Percentiles rank a stretch among this genome's conserved stretches.
These are phyloP conservation scores for Cyclostephanos tholiformis DNA, from an alignment of 108 stramenopile species.

Conservation along the genomic window DNA sequence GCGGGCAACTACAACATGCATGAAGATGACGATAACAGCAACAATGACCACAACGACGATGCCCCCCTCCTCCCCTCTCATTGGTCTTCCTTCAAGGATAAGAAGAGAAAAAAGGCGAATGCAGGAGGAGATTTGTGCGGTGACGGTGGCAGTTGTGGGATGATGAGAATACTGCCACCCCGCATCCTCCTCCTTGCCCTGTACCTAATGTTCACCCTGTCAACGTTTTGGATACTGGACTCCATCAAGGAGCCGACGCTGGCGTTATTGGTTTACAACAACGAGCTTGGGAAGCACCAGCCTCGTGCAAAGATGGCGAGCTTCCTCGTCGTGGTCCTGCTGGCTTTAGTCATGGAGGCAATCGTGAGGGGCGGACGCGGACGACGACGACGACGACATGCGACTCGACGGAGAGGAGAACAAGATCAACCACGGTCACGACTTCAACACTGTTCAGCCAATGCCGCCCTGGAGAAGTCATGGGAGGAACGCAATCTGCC, in stretches of 20 bases:
- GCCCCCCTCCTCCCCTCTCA: too few relatives aligned
- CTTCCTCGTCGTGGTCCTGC: constrained; percentile 62
- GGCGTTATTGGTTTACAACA: constrained; percentile 67
- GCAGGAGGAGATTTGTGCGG: too few relatives aligned
- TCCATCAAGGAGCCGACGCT: constrained; percentile 95
- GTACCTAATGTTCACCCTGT: constrained; percentile 41
- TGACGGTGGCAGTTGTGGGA: too few relatives aligned
- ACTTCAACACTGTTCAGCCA: constrained; percentile 2
- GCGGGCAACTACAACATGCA: too few relatives aligned
- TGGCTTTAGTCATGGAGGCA: constrained; percentile 76
- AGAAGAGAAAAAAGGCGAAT: too few relatives aligned
- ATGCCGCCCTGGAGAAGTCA: constrained; percentile 27
- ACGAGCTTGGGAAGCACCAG: constrained; percentile 85
- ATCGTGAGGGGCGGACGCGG: constrained; percentile 28
- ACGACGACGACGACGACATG: constrained; percentile 15
- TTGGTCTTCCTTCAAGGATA: too few relatives aligned
- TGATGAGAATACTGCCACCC: constrained; percentile 4
- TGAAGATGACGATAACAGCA: too few relatives aligned
- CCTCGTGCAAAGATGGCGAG: constrained; percentile 88
- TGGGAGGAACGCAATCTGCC: constrained; percentile 42
- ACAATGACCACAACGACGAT: too few relatives aligned
- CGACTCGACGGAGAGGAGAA: constrained; percentile 43
- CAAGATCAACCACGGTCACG: constrained; percentile 27
- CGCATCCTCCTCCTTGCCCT: constrained; percentile 40
- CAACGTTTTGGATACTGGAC: constrained; percentile 86